phyloP scores from a whole-genome alignment of 1,139 yeast genomes.

The Blastobotrys arbuscula region DNA sequence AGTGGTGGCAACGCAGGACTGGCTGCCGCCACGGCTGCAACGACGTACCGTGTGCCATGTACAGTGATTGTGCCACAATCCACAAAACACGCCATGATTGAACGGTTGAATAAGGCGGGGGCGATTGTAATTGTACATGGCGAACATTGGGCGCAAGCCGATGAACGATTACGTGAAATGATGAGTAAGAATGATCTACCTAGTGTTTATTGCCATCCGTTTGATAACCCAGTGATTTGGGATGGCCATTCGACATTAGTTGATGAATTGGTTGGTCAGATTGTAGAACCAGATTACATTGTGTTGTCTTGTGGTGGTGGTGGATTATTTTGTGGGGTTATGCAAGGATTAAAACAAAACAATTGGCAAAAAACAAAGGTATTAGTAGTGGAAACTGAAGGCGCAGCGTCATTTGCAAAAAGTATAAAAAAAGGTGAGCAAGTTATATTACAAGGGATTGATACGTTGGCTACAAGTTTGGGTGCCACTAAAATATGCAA shows the following conservation, averaged over 20 bases:
- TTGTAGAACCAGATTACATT: conserved; percentile 45
- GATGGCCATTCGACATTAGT: conserved; percentile 59
- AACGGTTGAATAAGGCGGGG: conserved; percentile 42
- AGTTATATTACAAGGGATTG: conserved; percentile 42
- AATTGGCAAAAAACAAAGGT: conserved; percentile 38
- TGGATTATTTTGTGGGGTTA: conserved; percentile 61
- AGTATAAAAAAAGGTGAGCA: conserved; percentile 45
- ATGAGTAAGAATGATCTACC: conserved; percentile 32
- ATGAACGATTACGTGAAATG: conserved; percentile 42
- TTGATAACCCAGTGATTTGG: conserved; percentile 60
- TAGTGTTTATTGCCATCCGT: conserved; percentile 66
- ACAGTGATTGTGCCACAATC: conserved; percentile 60
- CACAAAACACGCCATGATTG: conserved; percentile 40
- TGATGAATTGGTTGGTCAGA: conserved; percentile 43
- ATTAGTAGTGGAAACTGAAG: conserved; percentile 53
- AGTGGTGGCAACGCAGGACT: conserved; percentile 80
- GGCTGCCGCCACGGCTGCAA: conserved; percentile 64
- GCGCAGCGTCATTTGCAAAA: conserved; percentile 52
- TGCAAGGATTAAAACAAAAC: conserved; percentile 46
- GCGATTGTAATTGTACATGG: conserved; percentile 55
- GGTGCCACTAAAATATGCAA: conserved; percentile 54
- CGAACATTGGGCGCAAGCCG: conserved; percentile 62
- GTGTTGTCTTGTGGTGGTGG: conserved; percentile 74
- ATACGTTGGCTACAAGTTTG: conserved; percentile 55
- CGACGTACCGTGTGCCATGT: conserved; percentile 43